A percentile compares a stretch with the other conserved stretches of the same genome.
Evolutionary conservation across 108 stramenopile genomes (phyloP).

Genomic region (Nitzschia sp.): DNA sequence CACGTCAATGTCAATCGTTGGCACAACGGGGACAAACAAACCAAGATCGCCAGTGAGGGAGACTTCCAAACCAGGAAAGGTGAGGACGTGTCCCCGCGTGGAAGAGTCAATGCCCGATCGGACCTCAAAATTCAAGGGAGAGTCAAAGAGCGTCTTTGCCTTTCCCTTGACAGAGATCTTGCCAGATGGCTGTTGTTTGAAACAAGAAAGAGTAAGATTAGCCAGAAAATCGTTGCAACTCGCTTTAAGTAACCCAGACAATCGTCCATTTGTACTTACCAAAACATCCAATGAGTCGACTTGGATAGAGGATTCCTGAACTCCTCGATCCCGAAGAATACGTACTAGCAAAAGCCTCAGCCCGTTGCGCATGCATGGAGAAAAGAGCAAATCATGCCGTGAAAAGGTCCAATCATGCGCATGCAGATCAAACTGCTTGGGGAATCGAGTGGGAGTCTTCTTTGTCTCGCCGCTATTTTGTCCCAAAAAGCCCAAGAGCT

Average conservation of each 20-base stretch:
- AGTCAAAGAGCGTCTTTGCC: constrained; percentile 44
- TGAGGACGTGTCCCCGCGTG: constrained; percentile 50
- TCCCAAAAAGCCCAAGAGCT: constrained; percentile 26
- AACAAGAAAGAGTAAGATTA: neutral
- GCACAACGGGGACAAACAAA: constrained; percentile 52
- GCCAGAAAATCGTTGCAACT: neutral
- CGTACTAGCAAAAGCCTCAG: constrained; percentile 29
- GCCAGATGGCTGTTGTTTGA: constrained; percentile 23
- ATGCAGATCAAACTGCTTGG: constrained; percentile 45
- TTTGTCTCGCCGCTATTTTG: neutral
- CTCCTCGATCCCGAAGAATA: constrained; percentile 34
- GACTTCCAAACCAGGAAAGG: constrained; percentile 54
- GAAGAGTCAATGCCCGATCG: constrained; percentile 41
- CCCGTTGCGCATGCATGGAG: constrained; percentile 45
- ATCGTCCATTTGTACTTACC: constrained; percentile 27
- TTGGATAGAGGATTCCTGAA: constrained; percentile 21
- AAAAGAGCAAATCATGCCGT: constrained; percentile 40
- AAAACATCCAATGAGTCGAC: constrained; percentile 38
- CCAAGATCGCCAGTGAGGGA: constrained; percentile 40
- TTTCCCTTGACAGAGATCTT: constrained; percentile 43
- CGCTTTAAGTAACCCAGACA: neutral
- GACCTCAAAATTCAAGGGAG: constrained; percentile 45
- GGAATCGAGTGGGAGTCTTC: constrained; percentile 11
- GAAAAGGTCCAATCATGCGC: constrained; percentile 38
- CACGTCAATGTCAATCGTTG: constrained; percentile 45